Conservation (phyloP, 176 grass and related monocot genomes). For the Saccharum spontaneum region DNA sequence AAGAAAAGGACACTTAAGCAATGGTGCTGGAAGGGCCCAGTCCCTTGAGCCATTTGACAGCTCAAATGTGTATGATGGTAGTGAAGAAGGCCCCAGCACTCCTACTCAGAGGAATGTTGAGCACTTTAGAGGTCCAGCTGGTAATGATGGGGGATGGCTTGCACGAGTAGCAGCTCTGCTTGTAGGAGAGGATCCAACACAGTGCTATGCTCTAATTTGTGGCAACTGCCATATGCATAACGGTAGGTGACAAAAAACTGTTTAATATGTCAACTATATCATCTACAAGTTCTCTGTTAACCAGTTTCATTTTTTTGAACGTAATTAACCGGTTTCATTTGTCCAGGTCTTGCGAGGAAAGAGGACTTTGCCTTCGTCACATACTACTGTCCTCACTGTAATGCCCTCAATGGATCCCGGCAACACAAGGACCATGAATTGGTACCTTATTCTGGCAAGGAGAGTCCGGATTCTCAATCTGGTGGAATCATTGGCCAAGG, state of each 20-base stretch:
- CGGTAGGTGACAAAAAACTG: slow-evolving; percentile 39
- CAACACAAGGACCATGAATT: slow-evolving; percentile 57
- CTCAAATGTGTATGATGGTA: slow-evolving; percentile 42
- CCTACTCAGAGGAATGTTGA: slow-evolving; percentile 53
- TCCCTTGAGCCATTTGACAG: slow-evolving; percentile 34
- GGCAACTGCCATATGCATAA: slow-evolving; percentile 91
- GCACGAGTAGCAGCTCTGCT: slow-evolving; percentile 78
- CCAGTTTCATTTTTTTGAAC: neutral
- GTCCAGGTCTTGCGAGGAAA: slow-evolving; percentile 79
- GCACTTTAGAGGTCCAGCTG: slow-evolving; percentile 59
- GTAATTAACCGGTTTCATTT: slow-evolving; percentile 17
- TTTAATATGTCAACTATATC: neutral
- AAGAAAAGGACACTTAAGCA: slow-evolving; percentile 42
- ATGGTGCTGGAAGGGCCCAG: slow-evolving; percentile 7
- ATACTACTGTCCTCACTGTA: slow-evolving; percentile 92
- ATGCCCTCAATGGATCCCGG: slow-evolving; percentile 60
- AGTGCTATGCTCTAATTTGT: slow-evolving; percentile 89
- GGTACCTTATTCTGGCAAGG: slow-evolving; percentile 44
- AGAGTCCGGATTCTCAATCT: slow-evolving; percentile 40
- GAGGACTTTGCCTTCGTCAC: slow-evolving; percentile 84
- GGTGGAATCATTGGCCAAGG: slow-evolving; percentile 22
- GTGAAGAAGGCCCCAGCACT: slow-evolving; percentile 41
- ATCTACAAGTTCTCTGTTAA: neutral
- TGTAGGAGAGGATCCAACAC: slow-evolving; percentile 97
- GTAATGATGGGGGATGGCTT: slow-evolving; percentile 69